These are phyloP conservation scores for Hysterium pulicare DNA, from an alignment of 2,329 filamentous ascomycete genomes.

Conservation along the genomic window DNA sequence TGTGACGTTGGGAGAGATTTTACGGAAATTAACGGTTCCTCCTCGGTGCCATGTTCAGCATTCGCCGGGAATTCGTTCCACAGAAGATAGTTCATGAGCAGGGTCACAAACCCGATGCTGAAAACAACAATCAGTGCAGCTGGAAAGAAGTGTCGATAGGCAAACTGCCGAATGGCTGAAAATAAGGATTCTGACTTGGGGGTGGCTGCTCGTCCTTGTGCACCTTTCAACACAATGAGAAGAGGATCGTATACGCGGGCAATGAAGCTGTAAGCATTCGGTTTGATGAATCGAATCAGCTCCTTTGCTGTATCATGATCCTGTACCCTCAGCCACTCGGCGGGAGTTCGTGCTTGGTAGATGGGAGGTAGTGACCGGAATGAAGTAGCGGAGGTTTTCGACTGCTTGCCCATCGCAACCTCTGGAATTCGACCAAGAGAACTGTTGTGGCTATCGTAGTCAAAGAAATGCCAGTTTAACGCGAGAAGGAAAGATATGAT, in stretches of 20 bases:
- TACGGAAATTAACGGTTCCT: slow-evolving; percentile 56
- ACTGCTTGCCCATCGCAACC: slow-evolving; percentile 16
- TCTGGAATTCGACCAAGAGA: slow-evolving; percentile 16
- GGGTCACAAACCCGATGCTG: slow-evolving; percentile 60
- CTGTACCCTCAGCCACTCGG: slow-evolving; percentile 72
- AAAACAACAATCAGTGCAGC: slow-evolving; percentile 64
- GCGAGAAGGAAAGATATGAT: slow-evolving; percentile 70
- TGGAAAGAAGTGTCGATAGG: slow-evolving; percentile 65
- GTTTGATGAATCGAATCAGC: slow-evolving; percentile 72
- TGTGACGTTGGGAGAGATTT: slow-evolving; percentile 63
- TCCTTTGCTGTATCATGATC: slow-evolving; percentile 76
- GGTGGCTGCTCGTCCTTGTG: slow-evolving; percentile 59
- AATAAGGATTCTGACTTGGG: slow-evolving; percentile 50
- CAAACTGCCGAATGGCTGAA: slow-evolving; percentile 47
- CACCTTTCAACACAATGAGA: slow-evolving; percentile 66
- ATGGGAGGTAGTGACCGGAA: slow-evolving; percentile 52
- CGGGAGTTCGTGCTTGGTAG: slow-evolving; percentile 72
- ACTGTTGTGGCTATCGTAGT: slow-evolving; percentile 47
- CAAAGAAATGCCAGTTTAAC: slow-evolving; percentile 76
- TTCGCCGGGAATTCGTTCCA: slow-evolving; percentile 57
- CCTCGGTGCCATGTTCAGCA: slow-evolving; percentile 45
- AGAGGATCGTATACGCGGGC: slow-evolving; percentile 73
- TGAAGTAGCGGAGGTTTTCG: slow-evolving; percentile 3
- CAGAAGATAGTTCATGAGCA: slow-evolving; percentile 72
- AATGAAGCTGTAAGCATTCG: slow-evolving; percentile 66